A percentile compares a stretch with the other conserved stretches of the same genome.
These are phyloP conservation scores for Rosellinia necatrix DNA, from an alignment of 2,329 filamentous ascomycete species.

Conservation along the genomic window DNA sequence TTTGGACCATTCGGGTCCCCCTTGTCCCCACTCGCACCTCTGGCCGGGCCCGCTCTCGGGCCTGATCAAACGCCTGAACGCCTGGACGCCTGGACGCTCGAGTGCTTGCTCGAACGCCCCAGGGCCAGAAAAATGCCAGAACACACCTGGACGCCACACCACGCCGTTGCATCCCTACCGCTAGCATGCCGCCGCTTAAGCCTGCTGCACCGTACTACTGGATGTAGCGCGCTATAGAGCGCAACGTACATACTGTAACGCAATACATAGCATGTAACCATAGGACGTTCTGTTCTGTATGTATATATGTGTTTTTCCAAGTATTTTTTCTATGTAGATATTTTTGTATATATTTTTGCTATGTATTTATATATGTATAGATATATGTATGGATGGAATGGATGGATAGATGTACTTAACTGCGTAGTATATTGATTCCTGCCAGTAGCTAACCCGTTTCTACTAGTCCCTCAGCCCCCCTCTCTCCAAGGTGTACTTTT, in stretches of 20 bases:
- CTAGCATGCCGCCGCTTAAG: not conserved
- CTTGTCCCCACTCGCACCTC: not conserved
- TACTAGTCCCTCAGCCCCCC: not conserved
- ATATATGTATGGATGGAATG: too few species aligned
- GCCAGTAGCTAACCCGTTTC: not conserved
- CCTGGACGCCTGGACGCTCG: constrained; percentile 5
- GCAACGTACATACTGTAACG: too few species aligned
- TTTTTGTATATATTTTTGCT: too few species aligned
- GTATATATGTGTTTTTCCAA: too few species aligned
- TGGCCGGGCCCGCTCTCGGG: not conserved
- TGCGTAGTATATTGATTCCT: constrained; percentile 1
- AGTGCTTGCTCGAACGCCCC: not conserved
- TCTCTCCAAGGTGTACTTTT: not conserved
- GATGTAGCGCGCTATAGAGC: too few species aligned
- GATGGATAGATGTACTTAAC: too few species aligned
- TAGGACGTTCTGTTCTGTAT: too few species aligned
- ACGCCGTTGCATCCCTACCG: constrained; percentile 1
- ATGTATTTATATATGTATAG: too few species aligned
- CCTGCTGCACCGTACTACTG: too few species aligned
- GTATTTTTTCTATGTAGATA: too few species aligned
- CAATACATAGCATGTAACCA: too few species aligned
- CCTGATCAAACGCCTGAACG: not conserved
- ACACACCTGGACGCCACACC: constrained; percentile 23
- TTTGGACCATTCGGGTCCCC: not conserved
- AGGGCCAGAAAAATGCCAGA: constrained; percentile 4